phyloP scores from a whole-genome alignment of 495 filamentous ascomycete species.

The Pseudevernia furfuracea region DNA sequence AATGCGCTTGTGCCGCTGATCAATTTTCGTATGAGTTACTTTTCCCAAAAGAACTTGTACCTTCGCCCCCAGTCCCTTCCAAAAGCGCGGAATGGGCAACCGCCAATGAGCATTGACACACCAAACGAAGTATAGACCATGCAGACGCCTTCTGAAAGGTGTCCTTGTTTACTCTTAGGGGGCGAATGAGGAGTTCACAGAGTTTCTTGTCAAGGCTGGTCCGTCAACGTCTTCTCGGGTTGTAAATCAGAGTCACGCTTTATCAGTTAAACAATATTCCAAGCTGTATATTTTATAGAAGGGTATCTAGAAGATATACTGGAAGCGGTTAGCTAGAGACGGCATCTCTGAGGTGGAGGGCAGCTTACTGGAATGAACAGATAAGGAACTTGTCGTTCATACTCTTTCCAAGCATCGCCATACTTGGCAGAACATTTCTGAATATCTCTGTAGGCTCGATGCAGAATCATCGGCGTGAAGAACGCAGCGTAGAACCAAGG shows the following conservation, averaged over 20 bases:
- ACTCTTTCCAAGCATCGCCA: constrained; percentile 85
- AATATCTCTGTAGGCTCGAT: constrained; percentile 81
- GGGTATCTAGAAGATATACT: constrained; percentile 35
- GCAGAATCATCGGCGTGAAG: constrained; percentile 84
- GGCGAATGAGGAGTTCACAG: neutral
- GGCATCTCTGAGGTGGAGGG: neutral
- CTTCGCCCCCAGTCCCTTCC: neutral
- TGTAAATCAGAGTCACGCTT: neutral
- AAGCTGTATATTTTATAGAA: neutral
- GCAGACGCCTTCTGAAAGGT: neutral
- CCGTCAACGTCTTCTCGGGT: neutral
- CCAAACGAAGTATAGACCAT: neutral
- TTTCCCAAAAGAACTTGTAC: neutral
- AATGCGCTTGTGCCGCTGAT: neutral
- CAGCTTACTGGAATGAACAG: constrained; percentile 89
- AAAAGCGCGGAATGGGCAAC: neutral
- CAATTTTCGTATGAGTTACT: neutral
- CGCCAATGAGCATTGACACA: neutral
- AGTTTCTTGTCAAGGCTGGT: neutral
- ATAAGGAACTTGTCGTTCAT: constrained; percentile 81
- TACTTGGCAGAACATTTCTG: constrained; percentile 79
- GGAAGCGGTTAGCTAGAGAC: constrained; percentile 12
- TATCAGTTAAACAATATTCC: neutral
- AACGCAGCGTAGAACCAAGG: constrained; percentile 97
- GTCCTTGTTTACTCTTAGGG: neutral